Conservation (phyloP, 2,329 filamentous ascomycete genomes). For the Nannizziopsis barbatae region DNA sequence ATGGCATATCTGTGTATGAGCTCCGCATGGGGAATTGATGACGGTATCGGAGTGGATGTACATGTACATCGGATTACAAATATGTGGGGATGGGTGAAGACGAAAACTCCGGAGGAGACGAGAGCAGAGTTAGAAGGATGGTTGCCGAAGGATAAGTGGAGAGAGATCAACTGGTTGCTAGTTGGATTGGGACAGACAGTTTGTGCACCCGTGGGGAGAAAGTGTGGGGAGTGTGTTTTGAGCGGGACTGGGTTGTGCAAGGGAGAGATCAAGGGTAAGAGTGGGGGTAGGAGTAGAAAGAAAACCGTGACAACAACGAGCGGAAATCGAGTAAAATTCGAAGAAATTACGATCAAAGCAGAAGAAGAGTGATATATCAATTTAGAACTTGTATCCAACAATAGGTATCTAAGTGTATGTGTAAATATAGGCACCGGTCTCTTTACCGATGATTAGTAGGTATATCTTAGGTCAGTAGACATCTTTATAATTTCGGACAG, state of each 20-base stretch:
- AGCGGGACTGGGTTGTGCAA: slow-evolving; percentile 65
- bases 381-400: background rate
- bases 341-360: slow-evolving; percentile 12
- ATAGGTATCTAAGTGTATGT: background rate
- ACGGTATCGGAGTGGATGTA: slow-evolving; percentile 85
- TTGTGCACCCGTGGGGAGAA: slow-evolving; percentile 66
- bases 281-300: slow-evolving; percentile 33
- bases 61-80: slow-evolving; percentile 94
- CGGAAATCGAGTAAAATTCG: slow-evolving; percentile 16
- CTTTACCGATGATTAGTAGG: background rate
- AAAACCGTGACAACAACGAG: slow-evolving; percentile 3
- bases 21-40: slow-evolving; percentile 56
- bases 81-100: slow-evolving; percentile 83
- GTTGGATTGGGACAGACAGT: slow-evolving; percentile 82
- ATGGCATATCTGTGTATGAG: slow-evolving; percentile 87
- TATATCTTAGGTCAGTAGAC: background rate
- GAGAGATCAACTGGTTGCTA: slow-evolving; percentile 80
- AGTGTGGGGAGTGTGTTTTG: slow-evolving; percentile 77
- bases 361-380: slow-evolving; percentile 1
- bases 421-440: background rate
- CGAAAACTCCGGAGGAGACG: slow-evolving; percentile 71
- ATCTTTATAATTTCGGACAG: slow-evolving; percentile 9
- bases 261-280: slow-evolving; percentile 53
- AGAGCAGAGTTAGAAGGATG: slow-evolving; percentile 63
- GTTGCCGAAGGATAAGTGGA: slow-evolving; percentile 76